Evolutionary conservation across 495 filamentous ascomycete species (phyloP), one percentile per base, ranked within the genome.

Genomic region (Talaromyces nanjingensis): DNA sequence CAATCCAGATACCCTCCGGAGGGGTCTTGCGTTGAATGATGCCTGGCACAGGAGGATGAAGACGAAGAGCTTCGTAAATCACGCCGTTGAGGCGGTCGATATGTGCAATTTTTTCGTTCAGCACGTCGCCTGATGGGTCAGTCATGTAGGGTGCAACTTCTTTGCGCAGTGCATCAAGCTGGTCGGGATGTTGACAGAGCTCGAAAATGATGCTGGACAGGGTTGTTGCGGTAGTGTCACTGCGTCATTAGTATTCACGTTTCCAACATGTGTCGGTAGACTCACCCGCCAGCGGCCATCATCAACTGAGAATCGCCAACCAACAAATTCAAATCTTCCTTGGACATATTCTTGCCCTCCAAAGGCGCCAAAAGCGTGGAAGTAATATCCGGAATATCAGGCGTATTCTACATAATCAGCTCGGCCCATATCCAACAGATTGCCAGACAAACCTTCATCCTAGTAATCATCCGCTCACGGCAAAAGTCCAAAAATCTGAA

Each of bases 171-270:
- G 74, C 6, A 27, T 67, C 20, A 27, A 80, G 63, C 1, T 70
- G 66, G 1, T 71, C 68, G 1, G 79, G 81, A 64, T 78, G 76
- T 0, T 60, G 67, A 8, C 80, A 69, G n/a, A 87, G 71, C 49
- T 79, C 72, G 18, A 77, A 81, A 0, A 79, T 77, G 20, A 81
- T 76, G 0, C 75, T 80, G 0, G 79, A 72, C 11, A 87, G 67
- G 3, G 79, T 74, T 0, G 81, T 83, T 22, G 83, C 78, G 2
- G 81, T 86, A 0, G 85, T 87, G 67, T 86, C 84, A 39, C 80
- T 84, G 60, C 12, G 5, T 70, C 58, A 7, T 72, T 56, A 22
- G 77, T 68, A 54, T 75, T 76, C 31, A n/a, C n/a, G n/a, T n/a
- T n/a, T n/a, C n/a, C n/a, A n/a, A n/a, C n/a, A n/a, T n/a, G n/a